These are phyloP conservation scores for Tribonema minus DNA, from an alignment of 108 stramenopile genomes.

Conservation along the genomic window DNA sequence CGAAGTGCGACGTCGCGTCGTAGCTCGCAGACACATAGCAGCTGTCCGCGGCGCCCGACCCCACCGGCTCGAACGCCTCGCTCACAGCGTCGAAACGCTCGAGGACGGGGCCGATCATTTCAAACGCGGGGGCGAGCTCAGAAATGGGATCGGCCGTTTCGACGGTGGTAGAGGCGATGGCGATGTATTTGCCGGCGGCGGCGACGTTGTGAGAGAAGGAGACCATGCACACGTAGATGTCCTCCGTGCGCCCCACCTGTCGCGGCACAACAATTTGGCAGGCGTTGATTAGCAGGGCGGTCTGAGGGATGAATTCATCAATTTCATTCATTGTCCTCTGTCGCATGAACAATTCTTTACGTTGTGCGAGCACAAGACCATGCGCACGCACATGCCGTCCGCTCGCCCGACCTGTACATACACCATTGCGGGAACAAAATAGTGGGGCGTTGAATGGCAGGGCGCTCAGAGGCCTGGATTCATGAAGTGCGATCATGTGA, in stretches of 20 bases:
- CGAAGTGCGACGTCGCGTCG: conserved; percentile 98
- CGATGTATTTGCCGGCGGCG: conserved; percentile 78
- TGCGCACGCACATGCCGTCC: no score
- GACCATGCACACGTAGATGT: conserved; percentile 92
- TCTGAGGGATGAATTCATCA: no score
- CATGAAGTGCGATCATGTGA: no score
- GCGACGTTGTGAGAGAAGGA: conserved; percentile 45
- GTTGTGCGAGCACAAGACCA: no score
- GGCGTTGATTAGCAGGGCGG: no score
- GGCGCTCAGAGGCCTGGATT: no score
- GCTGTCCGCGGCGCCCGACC: conserved; percentile 78
- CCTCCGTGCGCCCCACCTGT: conserved; percentile 67
- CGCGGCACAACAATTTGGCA: no score
- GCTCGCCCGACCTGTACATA: no score
- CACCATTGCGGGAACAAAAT: no score
- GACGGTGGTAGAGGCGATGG: conserved; percentile 91
- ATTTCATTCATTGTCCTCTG: no score
- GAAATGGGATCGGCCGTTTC: conserved; percentile 84
- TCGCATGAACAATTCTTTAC: no score
- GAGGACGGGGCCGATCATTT: conserved; percentile 82
- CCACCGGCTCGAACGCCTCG: conserved; percentile 78
- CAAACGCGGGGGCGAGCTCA: conserved; percentile 86
- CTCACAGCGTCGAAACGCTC: conserved; percentile 82
- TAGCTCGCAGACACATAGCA: conserved; percentile 88
- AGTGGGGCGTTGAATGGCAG: no score